phyloP scores from a whole-genome alignment of 2,329 filamentous ascomycete genomes.

The Aspergillus aculeatus region DNA sequence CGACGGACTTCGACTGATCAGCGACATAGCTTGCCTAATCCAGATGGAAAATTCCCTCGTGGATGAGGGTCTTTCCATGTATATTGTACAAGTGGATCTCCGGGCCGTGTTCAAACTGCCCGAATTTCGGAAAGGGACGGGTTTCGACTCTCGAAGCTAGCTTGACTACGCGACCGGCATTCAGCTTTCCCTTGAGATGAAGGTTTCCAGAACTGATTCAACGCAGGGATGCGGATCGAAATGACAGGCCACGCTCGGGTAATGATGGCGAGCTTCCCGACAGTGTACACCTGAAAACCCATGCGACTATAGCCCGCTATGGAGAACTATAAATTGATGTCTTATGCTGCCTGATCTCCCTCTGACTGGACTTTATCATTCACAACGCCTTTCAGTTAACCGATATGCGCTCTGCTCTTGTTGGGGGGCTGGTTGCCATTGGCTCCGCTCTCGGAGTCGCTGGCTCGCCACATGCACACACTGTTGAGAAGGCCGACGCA shows the following conservation, averaged over 20 bases:
- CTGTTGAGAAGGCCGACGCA: neutral
- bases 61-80: neutral
- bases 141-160: neutral
- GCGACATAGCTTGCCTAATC: neutral
- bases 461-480: neutral
- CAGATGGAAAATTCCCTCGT: neutral
- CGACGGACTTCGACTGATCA: neutral
- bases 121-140: neutral
- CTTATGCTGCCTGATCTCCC: neutral
- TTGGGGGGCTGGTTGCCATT: neutral
- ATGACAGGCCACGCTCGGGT: neutral
- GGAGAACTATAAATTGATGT: neutral
- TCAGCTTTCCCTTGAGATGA: neutral
- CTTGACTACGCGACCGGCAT: neutral
- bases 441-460: conserved; percentile 1
- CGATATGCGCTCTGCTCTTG: neutral
- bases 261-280: neutral
- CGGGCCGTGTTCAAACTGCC: neutral
- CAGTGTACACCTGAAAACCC: neutral
- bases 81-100: neutral
- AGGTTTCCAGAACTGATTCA: neutral
- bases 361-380: neutral
- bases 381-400: neutral
- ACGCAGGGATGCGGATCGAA: neutral
- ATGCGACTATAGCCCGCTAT: neutral